Percentiles rank a stretch among this genome's conserved stretches.
phyloP scores from a whole-genome alignment of 768 basidiomycete species.

The Tylopilus sp. region DNA sequence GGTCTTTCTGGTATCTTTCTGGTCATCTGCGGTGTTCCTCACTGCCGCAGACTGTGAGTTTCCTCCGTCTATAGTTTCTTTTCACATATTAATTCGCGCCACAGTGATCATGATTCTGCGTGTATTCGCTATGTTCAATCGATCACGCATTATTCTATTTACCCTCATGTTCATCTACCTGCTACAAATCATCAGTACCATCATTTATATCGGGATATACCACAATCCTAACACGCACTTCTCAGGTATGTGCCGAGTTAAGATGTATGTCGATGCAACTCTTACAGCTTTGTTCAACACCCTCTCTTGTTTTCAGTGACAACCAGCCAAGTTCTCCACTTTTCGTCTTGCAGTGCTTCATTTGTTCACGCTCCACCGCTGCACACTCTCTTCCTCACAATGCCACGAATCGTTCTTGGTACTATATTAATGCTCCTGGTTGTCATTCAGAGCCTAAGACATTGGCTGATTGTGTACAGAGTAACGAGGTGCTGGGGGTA shows the following conservation, averaged over 20 bases:
- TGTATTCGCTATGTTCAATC: constrained; percentile 1
- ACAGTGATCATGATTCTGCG: constrained; percentile 4
- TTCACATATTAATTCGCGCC: background rate
- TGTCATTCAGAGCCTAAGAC: background rate
- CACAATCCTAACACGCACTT: background rate
- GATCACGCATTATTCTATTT: background rate
- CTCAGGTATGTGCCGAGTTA: background rate
- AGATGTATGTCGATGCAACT: background rate
- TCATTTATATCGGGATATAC: background rate
- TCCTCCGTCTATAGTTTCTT: background rate
- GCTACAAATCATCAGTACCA: background rate
- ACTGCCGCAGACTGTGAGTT: background rate
- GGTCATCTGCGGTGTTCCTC: background rate
- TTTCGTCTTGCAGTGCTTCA: background rate
- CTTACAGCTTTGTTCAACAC: no score
- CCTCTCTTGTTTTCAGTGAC: background rate
- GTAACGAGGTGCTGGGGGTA: background rate
- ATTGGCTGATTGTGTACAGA: background rate
- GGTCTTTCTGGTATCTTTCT: background rate
- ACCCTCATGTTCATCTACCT: background rate
- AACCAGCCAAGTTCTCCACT: background rate
- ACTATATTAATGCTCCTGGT: background rate
- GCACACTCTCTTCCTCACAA: background rate
- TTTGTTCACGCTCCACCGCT: background rate
- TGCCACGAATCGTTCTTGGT: constrained; percentile 2